Evolutionary conservation across 1,284 basidiomycete species (phyloP), one percentile per base, ranked within the genome.

Genomic region (Kwoniella shivajii): DNA sequence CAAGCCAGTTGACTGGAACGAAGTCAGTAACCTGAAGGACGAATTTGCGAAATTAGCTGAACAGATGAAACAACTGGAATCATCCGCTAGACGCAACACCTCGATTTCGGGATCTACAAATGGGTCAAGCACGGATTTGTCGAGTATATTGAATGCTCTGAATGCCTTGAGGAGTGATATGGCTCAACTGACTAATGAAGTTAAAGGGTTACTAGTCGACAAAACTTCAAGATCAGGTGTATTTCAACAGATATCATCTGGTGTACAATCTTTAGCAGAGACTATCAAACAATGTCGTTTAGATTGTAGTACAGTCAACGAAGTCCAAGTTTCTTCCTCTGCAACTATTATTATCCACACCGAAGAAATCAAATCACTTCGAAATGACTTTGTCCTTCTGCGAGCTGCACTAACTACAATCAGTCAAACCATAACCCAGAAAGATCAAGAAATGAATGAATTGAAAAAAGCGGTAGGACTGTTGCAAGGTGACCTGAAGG

Each of bases 401-500:
- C 6, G 18, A 42, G 10, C 41, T 42, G 13, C n/a, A 6, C 6
- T 10, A 14, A 14, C 37, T 10, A 38, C 37, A 9, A 18, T 10
- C 7, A 38, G 20, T 38, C 37, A 38, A 38, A 10, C 7, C 20
- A 9, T 16, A 2, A 13, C 20, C n/a, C 16, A 9, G 26, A 41
- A 42, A n/a, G 36, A 41, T 39, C 14, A 42, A 29, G 45, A 48
- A 26, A 33, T 55, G 27, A 38, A 55, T 27, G 44, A 38, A 1
- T n/a, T 57, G 47, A 41, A 24, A n/a, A 36, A 37, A 14, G 50
- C 39, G 5, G 16, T 59, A 9, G 46, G 51, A 22, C 5, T 10
- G 2, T 22, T 61, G 27, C 48, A 51, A 30, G 30, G 43, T n/a
- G 53, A 52, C 24, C 42, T 62, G 18, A 44, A 50, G 24, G 54